Evolutionary conservation across 495 filamentous ascomycete species (phyloP), one percentile per base, ranked within the genome.

Genomic region (Xylona heveae): DNA sequence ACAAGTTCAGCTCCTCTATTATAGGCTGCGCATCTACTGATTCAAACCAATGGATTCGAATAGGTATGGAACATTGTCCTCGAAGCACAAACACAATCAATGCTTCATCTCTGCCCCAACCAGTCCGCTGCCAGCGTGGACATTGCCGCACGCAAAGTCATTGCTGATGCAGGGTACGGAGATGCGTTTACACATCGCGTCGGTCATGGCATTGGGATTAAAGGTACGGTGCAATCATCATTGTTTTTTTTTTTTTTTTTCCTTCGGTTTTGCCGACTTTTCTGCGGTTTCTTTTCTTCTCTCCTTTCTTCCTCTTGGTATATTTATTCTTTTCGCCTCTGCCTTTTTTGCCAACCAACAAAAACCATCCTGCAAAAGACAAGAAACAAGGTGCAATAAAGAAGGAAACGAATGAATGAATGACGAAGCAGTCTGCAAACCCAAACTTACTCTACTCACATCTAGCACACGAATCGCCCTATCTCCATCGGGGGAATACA

Each of bases 181-280:
- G 42, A 49, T 16, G 49, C 45, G 0, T 68, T 68, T 34, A 64
- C 62, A n/a, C 65, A 70, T 41, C 57, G 65, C 2, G 48, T 68
- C 2, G 62, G 64, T 5, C 65, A 70, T 31, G 58, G 64, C 4
- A 62, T 68, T 19, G 65, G 64, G 4, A 66, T 70, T 19, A 70
- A 68, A 48, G 57, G 36, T 47, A 16, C 28, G 28, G 33, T 25
- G 12, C n/a, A n/a, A n/a, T n/a, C n/a, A n/a, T n/a, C 18, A 3
- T 30, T 10, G n/a, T 28, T 18, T 31, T 13, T n/a, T 9, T 15
- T 22, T 19, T n/a, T n/a, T n/a, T n/a, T n/a, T n/a, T n/a, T n/a
- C n/a, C n/a, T n/a, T n/a, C n/a, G n/a, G n/a, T n/a, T n/a, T n/a
- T n/a, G n/a, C n/a, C n/a, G n/a, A n/a, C n/a, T n/a, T n/a, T n/a